A percentile compares a stretch with the other conserved stretches of the same genome.
Conservation (phyloP, 2,329 filamentous ascomycete genomes). For the Paraconiothyrium brasiliense region DNA sequence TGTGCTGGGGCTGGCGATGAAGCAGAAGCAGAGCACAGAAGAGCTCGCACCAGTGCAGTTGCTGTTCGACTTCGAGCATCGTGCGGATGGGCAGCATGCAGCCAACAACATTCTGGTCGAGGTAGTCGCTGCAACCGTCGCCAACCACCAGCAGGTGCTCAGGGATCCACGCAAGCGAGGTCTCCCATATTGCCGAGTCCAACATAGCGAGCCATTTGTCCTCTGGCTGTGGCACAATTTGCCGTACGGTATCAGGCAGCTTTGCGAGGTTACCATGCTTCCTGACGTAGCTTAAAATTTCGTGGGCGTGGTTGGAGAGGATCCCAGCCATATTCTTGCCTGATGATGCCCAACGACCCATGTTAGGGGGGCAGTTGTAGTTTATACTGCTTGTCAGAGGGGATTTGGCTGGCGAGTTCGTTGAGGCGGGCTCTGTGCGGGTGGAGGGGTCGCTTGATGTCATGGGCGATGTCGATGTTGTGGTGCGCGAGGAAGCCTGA, state of each 20-base stretch:
- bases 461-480: neutral
- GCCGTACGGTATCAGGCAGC: too few species aligned
- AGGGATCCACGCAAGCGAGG: neutral
- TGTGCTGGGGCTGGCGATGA: neutral
- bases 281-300: neutral
- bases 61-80: neutral
- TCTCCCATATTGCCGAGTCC: neutral
- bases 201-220: neutral
- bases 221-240: neutral
- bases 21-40: neutral
- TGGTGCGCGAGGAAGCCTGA: neutral
- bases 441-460: neutral
- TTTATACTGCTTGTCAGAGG: neutral
- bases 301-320: neutral
- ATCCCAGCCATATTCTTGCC: neutral
- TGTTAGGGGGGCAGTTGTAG: neutral
- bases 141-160: neutral
- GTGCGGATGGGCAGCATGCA: neutral
- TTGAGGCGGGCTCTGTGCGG: neutral
- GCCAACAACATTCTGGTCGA: neutral
- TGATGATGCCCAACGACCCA: neutral
- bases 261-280: neutral
- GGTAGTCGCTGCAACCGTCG: neutral
- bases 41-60: neutral
- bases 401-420: neutral